Base-by-base conservation (phyloP, 768 basidiomycete genomes). In the Gloeostereum incarnatum region DNA sequence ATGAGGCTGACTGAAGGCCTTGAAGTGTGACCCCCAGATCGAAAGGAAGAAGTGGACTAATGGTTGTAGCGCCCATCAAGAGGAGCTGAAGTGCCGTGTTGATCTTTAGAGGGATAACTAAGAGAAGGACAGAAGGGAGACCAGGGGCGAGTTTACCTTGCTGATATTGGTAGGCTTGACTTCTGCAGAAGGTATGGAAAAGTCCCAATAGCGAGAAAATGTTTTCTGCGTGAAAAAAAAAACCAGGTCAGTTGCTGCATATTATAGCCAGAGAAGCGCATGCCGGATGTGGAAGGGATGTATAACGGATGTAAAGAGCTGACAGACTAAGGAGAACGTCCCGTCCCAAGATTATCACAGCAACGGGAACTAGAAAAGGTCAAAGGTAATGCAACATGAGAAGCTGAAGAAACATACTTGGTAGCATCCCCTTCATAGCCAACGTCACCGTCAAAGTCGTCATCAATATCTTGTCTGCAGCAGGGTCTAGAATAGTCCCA, bases 381-480 rank as follows among this genome's bases (percentile, higher is more conserved):
- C 31, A 30, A 4, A 31, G 9, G 37, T 16, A 37, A 14, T n/a
- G 17, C 1, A 42, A 24, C n/a, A 30, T 11, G 24, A 32, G n/a
- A 13, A n/a, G n/a, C n/a, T n/a, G n/a, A 34, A 20, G 6, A 10
- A 20, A 68, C 79, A 45, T 46, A 93, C 93, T 47, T 6, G 94
- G 94, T 16, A 99, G 64, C 47, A 94, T 65, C 16, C 76, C 81
- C 46, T 86, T 81, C 71, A 84, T 74, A 0, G 90, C 78, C 44
- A 99, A 62, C 1, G 91, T 83, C 33, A 92, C 63, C 0, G 88
- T 89, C 50, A 99, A 63, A 1, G 93, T 97, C 1, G 96, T 94
- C 83, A 99, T 85, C 30, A 99, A 63, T 8, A 77, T 69, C 59
- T 99, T 99, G 71, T 99, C 96, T 2, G 96, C 96, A 0, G 94